These are phyloP conservation scores for Physcomitrellopsis africana DNA, from an alignment of 225 moss, liverwort and hornwort species.

Conservation along the genomic window DNA sequence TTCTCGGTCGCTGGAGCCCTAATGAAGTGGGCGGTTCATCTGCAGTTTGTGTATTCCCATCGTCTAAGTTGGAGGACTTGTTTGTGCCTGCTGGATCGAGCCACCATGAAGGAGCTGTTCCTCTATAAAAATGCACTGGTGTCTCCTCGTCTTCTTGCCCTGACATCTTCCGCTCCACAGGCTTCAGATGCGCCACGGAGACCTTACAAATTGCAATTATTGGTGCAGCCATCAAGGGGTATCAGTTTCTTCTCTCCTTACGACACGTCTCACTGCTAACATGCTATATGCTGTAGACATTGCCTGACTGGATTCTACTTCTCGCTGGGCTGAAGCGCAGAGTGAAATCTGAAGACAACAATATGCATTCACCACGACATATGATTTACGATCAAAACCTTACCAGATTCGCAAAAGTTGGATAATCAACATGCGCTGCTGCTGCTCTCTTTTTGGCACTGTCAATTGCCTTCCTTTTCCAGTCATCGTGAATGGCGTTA, in stretches of 20 bases:
- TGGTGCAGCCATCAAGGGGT: not conserved
- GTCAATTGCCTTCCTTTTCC: conserved; percentile 65
- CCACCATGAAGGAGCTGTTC: conserved; percentile 68
- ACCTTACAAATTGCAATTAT: conserved; percentile 44
- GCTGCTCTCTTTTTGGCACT: conserved; percentile 75
- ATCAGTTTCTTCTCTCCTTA: not conserved
- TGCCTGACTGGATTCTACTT: no score
- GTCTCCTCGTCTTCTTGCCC: conserved; percentile 29
- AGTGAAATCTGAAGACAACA: not conserved
- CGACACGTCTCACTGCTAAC: not conserved
- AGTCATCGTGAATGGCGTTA: conserved; percentile 71
- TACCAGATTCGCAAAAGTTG: conserved; percentile 87
- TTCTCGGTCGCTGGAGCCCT: conserved; percentile 1
- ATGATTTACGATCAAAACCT: not conserved
- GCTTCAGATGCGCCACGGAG: conserved; percentile 85
- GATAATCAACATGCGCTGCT: conserved; percentile 90
- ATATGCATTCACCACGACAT: no score
- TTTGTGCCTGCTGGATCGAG: conserved; percentile 51
- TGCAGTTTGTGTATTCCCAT: not conserved
- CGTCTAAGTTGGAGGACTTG: not conserved
- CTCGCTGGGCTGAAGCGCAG: not conserved
- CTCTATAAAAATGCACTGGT: conserved; percentile 18
- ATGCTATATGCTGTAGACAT: not conserved
- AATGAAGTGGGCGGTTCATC: conserved; percentile 14
- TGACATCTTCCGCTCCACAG: conserved; percentile 51